A percentile compares a stretch with the other conserved stretches of the same genome.
phyloP scores from a whole-genome alignment of 2,329 filamentous ascomycete genomes.

The Fusarium denticulatum region DNA sequence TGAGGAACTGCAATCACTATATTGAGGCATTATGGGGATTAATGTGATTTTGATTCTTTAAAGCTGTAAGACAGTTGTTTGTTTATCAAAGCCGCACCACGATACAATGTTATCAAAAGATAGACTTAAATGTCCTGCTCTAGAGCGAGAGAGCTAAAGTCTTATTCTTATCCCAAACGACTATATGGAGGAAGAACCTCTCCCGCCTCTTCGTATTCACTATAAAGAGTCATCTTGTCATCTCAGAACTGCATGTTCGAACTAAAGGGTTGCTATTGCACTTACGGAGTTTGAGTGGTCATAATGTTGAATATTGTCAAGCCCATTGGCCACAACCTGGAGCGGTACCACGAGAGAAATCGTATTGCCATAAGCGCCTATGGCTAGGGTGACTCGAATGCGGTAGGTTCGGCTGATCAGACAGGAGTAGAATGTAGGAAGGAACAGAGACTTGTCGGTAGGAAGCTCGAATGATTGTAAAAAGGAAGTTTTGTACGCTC shows the following conservation, averaged over 20 bases:
- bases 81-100: background rate
- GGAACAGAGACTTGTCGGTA: background rate
- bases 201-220: background rate
- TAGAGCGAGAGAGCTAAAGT: background rate
- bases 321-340: background rate
- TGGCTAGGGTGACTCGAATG: background rate
- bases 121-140: background rate
- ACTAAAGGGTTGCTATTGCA: fast-evolving
- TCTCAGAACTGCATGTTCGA: background rate
- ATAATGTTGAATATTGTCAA: background rate
- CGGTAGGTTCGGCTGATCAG: slow-evolving; percentile 4
- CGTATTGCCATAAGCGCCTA: background rate
- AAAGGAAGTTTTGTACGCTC: background rate
- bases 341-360: background rate
- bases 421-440: slow-evolving; percentile 8
- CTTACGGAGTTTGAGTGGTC: background rate
- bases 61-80: background rate
- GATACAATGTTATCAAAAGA: background rate
- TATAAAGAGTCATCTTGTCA: background rate
- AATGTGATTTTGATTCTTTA: fast-evolving
- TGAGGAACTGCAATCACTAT: background rate
- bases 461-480: background rate
- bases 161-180: background rate
- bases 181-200: background rate
- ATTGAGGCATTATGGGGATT: too few species aligned